These are phyloP conservation scores for Botrytis porri DNA, from an alignment of 2,329 filamentous ascomycete genomes.

Conservation along the genomic window DNA sequence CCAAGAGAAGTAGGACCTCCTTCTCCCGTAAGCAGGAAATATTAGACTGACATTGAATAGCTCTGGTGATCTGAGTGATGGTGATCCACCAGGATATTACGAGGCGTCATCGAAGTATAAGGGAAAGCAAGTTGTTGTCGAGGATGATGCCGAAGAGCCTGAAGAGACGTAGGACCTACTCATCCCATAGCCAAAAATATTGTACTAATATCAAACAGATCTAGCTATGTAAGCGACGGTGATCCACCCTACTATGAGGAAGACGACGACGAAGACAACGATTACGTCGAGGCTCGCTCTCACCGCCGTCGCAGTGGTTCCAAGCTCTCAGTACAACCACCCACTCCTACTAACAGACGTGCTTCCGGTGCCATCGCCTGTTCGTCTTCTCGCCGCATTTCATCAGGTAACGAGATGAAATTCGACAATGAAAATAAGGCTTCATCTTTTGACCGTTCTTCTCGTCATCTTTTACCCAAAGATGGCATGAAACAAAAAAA, in stretches of 20 bases:
- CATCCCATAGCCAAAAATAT: neutral
- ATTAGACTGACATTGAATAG: constrained; percentile 1
- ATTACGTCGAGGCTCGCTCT: neutral
- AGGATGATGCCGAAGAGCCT: neutral
- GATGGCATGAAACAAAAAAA: neutral
- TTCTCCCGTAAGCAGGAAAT: neutral
- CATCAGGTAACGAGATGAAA: neutral
- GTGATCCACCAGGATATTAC: neutral
- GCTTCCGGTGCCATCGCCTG: neutral
- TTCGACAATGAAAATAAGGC: neutral
- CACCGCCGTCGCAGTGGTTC: neutral
- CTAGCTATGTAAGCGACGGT: neutral
- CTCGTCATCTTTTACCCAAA: neutral
- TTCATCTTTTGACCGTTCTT: neutral
- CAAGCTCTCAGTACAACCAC: neutral
- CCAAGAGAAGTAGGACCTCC: neutral
- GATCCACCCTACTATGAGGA: neutral
- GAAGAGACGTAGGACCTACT: neutral
- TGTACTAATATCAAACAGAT: neutral
- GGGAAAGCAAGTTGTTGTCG: neutral
- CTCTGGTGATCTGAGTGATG: neutral
- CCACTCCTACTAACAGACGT: neutral
- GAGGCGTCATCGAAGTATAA: neutral
- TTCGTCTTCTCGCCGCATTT: neutral
- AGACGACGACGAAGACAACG: neutral